A percentile compares a stretch with the other conserved stretches of the same genome.
Conservation (phyloP, 495 filamentous ascomycete species). For the Xylaria telfairii region DNA sequence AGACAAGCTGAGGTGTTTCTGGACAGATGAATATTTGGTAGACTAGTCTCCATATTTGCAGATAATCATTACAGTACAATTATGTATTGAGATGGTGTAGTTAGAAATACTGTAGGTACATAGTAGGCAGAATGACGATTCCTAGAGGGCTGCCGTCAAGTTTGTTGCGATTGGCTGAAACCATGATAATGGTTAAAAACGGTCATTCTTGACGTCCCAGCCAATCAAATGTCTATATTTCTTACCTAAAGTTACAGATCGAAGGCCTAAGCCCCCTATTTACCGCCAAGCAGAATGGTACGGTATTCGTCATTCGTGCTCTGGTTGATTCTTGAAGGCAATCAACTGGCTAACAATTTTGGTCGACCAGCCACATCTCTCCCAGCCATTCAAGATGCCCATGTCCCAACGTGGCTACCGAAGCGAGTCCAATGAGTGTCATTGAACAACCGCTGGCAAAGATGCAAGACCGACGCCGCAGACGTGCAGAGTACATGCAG, state of each 20-base stretch:
- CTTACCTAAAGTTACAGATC: no score
- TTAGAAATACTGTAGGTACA: neutral
- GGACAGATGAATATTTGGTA: conserved; percentile 49
- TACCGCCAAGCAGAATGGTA: neutral
- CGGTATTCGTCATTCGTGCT: neutral
- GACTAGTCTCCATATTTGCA: conserved; percentile 23
- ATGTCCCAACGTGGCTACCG: conserved; percentile 30
- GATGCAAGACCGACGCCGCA: conserved; percentile 26
- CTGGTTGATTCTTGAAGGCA: neutral
- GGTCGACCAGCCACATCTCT: neutral
- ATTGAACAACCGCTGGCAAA: conserved; percentile 37
- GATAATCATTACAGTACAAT: neutral
- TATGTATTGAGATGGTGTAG: neutral
- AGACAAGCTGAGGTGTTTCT: conserved; percentile 51
- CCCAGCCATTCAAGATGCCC: neutral
- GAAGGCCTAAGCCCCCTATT: neutral
- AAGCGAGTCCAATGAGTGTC: conserved; percentile 37
- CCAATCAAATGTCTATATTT: no score
- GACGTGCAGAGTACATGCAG: conserved; percentile 13
- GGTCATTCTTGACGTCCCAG: neutral
- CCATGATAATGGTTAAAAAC: neutral
- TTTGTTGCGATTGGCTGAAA: neutral
- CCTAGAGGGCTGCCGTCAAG: neutral
- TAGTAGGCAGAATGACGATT: no score
- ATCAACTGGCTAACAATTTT: conserved; percentile 4